These are phyloP conservation scores for Stereocaulon alpinum DNA, from an alignment of 495 filamentous ascomycete genomes.

Conservation along the genomic window DNA sequence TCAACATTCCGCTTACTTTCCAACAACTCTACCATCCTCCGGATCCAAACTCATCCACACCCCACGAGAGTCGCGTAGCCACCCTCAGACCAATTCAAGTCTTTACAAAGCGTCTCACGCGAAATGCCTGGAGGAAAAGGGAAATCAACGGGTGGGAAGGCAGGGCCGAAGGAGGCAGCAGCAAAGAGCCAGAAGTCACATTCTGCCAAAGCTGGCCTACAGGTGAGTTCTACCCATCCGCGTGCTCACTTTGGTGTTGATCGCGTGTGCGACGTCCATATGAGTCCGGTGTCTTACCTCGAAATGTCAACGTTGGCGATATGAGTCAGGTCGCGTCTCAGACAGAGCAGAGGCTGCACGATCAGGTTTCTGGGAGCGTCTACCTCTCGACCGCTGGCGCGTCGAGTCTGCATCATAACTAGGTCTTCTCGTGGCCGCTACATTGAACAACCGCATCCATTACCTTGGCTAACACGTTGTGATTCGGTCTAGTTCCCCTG, in stretches of 20 bases:
- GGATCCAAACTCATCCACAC: neutral
- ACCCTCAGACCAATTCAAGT: neutral
- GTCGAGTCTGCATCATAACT: neutral
- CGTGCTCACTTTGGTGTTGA: conserved; percentile 4
- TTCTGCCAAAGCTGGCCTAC: conserved; percentile 93
- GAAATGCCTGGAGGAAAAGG: conserved; percentile 82
- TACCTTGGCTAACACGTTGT: conserved; percentile 26
- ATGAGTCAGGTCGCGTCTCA: neutral
- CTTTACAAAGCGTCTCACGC: conserved; percentile 15
- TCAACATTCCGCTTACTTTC: conserved; percentile 2
- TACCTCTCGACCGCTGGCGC: neutral
- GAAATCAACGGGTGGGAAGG: conserved; percentile 93
- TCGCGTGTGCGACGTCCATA: conserved; percentile 5
- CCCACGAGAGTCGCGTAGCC: conserved; percentile 4
- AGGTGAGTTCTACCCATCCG: conserved; percentile 56
- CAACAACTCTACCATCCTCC: neutral
- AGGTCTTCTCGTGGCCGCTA: neutral
- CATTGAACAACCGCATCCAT: too few species aligned
- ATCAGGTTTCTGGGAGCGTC: neutral
- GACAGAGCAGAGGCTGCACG: neutral
- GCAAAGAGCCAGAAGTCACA: conserved; percentile 95
- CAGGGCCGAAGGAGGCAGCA: conserved; percentile 58
- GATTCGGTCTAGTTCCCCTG: conserved; percentile 73
- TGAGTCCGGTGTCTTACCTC: neutral
- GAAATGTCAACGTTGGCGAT: neutral